Conservation (phyloP, 805 yeast species). For the Teunomyces cretensis region DNA sequence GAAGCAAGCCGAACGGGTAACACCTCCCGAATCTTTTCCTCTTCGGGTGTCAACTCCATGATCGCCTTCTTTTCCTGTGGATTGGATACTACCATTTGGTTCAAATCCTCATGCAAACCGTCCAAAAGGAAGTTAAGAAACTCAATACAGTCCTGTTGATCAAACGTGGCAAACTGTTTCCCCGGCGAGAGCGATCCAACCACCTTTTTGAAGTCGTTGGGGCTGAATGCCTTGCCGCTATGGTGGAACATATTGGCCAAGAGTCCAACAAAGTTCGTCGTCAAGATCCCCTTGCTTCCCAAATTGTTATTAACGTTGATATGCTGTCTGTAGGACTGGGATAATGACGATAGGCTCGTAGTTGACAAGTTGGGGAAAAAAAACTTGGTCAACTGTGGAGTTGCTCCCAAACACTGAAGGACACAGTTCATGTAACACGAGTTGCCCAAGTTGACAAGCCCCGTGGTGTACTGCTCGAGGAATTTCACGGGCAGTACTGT, state of each 20-base stretch:
- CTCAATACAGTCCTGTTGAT: constrained; percentile 87
- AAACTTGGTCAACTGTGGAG: constrained; percentile 61
- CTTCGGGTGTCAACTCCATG: constrained; percentile 54
- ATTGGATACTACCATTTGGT: constrained; percentile 49
- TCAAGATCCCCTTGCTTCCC: constrained; percentile 80
- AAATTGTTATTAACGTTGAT: constrained; percentile 70
- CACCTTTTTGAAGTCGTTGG: constrained; percentile 62
- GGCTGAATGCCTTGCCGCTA: constrained; percentile 50
- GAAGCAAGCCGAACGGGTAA: constrained; percentile 79
- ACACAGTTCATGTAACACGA: constrained; percentile 92
- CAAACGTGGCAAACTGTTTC: constrained; percentile 58
- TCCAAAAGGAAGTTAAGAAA: constrained; percentile 74
- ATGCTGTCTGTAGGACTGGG: constrained; percentile 58
- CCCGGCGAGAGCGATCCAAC: constrained; percentile 65
- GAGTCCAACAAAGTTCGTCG: constrained; percentile 64
- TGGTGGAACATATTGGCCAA: constrained; percentile 53
- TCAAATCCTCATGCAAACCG: constrained; percentile 79
- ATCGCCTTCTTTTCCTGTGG: constrained; percentile 34
- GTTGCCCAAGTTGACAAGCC: constrained; percentile 80
- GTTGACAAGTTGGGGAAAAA: constrained; percentile 42
- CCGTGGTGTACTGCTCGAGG: constrained; percentile 51
- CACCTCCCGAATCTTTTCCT: constrained; percentile 69
- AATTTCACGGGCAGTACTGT: constrained; percentile 3
- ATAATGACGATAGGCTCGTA: constrained; percentile 19
- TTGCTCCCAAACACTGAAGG: constrained; percentile 80